These are phyloP conservation scores for Zymoseptoria brevis DNA, from an alignment of 2,329 filamentous ascomycete genomes.

Conservation along the genomic window DNA sequence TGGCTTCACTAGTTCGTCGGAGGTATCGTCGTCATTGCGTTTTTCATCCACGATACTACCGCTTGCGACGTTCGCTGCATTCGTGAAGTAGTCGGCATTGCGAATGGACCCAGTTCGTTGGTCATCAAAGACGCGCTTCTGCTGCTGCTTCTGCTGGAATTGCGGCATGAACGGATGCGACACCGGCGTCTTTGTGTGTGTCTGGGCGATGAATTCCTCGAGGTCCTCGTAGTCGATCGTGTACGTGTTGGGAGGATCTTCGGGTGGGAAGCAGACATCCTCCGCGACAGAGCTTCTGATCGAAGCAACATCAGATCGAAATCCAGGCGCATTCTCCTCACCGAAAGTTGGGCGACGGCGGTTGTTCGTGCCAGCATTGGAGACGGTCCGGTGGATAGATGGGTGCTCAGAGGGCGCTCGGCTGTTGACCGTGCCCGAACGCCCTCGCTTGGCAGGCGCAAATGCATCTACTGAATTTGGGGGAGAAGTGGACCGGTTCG, in stretches of 20 bases:
- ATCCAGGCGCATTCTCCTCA: conserved; percentile 50
- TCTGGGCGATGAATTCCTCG: conserved; percentile 75
- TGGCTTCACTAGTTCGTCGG: conserved; percentile 19
- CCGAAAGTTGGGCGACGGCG: conserved; percentile 53
- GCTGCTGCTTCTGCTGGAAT: conserved; percentile 19
- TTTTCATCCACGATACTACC: conserved; percentile 28
- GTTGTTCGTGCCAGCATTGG: conserved; percentile 48
- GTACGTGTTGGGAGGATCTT: conserved; percentile 68
- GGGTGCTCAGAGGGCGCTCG: conserved; percentile 48
- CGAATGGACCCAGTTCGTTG: conserved; percentile 36
- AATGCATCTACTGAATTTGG: conserved; percentile 98
- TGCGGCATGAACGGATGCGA: conserved; percentile 33
- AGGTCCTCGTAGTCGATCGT: conserved; percentile 88
- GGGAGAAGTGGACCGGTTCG: conserved; percentile 63
- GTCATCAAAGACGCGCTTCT: conserved; percentile 51
- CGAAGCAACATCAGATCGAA: conserved; percentile 52
- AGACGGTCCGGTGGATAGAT: conserved; percentile 62
- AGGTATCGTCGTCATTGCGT: conserved; percentile 30
- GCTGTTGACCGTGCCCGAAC: conserved; percentile 60
- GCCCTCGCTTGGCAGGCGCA: conserved; percentile 78
- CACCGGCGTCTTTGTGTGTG: conserved; percentile 40
- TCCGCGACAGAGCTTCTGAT: conserved; percentile 69
- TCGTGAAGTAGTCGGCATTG: conserved; percentile 16
- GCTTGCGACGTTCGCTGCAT: conserved; percentile 8
- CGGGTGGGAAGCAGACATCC: conserved; percentile 82